Evolutionary conservation across 2,329 filamentous ascomycete species (phyloP).

Genomic region (Metarhizium anisopliae): DNA sequence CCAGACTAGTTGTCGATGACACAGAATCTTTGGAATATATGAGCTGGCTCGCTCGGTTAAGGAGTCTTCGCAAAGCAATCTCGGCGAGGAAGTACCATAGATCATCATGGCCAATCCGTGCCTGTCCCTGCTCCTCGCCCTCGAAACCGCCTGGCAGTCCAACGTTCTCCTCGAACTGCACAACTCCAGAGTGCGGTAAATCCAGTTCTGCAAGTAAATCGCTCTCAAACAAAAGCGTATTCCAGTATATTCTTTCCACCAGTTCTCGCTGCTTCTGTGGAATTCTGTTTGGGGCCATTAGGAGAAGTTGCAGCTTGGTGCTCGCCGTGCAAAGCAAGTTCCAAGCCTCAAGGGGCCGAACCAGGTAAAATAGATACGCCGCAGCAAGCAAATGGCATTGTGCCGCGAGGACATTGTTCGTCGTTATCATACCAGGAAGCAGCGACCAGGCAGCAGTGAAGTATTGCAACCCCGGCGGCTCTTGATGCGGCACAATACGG

Average conservation of each 20-base stretch:
- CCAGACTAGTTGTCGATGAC: constrained; percentile 48
- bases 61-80: constrained; percentile 66
- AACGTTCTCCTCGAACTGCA: constrained; percentile 73
- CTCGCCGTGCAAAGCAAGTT: constrained; percentile 70
- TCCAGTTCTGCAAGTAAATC: constrained; percentile 73
- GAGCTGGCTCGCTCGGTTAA: constrained; percentile 71
- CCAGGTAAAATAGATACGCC: constrained; percentile 75
- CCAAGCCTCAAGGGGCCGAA: constrained; percentile 77
- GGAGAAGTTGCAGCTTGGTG: constrained; percentile 70
- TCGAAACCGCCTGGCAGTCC: constrained; percentile 72
- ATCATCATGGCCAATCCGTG: constrained; percentile 44
- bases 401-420: constrained; percentile 43
- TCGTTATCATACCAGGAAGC: constrained; percentile 69
- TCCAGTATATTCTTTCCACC: constrained; percentile 76
- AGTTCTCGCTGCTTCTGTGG: constrained; percentile 50
- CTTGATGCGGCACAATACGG: constrained; percentile 51
- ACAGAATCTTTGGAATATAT: constrained; percentile 69
- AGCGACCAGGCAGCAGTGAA: constrained; percentile 75
- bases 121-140: constrained; percentile 33
- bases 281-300: constrained; percentile 64
- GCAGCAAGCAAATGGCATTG: constrained; percentile 18
- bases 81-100: constrained; percentile 47
- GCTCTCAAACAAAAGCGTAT: constrained; percentile 70
- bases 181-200: constrained; percentile 73
- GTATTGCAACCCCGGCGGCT: constrained; percentile 68